These are phyloP conservation scores for Diutina rugosa DNA, from an alignment of 1,139 yeast species.

Conservation along the genomic window DNA sequence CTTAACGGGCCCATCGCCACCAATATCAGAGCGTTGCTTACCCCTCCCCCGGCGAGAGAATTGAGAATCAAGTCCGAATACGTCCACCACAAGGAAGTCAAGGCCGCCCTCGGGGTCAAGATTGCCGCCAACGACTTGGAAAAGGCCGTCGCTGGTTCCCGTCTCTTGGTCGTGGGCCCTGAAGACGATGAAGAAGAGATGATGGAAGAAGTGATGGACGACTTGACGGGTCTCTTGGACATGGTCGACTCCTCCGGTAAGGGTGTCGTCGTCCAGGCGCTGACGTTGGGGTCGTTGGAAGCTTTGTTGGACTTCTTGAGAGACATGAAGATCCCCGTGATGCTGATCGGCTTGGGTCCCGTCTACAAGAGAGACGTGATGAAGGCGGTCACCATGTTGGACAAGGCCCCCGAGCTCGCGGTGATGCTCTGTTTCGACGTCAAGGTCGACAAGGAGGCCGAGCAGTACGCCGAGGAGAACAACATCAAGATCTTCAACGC, in stretches of 20 bases:
- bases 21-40: constrained; percentile 83
- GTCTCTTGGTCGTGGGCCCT: constrained; percentile 88
- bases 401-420: constrained; percentile 89
- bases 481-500: constrained; percentile 89
- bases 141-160: constrained; percentile 98
- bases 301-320: constrained; percentile 93
- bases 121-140: constrained; percentile 96
- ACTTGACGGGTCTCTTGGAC: constrained; percentile 85
- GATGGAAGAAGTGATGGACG: constrained; percentile 99
- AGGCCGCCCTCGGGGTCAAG: constrained; percentile 98
- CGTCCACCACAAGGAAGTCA: constrained; percentile 91
- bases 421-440: constrained; percentile 98
- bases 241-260: constrained; percentile 88
- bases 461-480: constrained; percentile 91
- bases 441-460: constrained; percentile 93
- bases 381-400: constrained; percentile 95
- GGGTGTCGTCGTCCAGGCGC: constrained; percentile 98
- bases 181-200: constrained; percentile 96
- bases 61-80: constrained; percentile 90
- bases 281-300: constrained; percentile 94
- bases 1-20: constrained; percentile 99
- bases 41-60: constrained; percentile 97
- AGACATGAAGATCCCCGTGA: constrained; percentile 97
- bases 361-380: constrained; percentile 95
- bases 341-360: constrained; percentile 97